Base-by-base conservation (phyloP, 352 stramenopile genomes). In the Phytophthora pisi region DNA sequence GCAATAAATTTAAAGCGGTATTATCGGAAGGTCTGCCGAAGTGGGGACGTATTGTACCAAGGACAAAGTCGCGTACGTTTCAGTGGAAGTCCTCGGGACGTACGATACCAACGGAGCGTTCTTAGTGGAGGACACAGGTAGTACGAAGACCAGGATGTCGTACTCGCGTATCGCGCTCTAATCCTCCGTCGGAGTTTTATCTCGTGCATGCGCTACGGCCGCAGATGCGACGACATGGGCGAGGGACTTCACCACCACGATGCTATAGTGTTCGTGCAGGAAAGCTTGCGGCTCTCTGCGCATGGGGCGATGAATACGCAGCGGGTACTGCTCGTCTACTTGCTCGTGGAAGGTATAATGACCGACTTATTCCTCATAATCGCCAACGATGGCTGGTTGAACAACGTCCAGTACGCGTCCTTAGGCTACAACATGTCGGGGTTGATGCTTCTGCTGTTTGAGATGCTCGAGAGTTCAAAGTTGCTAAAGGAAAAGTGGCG, bases 341-440 rank as follows among this genome's bases (percentile, higher is more conserved):
- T 64, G 26, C 57, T 64, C 4, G 23, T 64, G 13, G 57, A 64
- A 57, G 57, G 57, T 0, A 51, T 64, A 34, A 64, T 64, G 57
- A 51, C 47, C 20, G 47, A 64, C 47, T 43, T 64, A 34, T 64
- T 64, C 6, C 57, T 64, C n/a, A 64, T 64, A 5, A 58, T 64
- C 13, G 34, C 57, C 3, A 64, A 26, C 16, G 46, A 58, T n/a
- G 57, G 57, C 2, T 51, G 47, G 23, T 42, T 26, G 13, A 50
- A 31, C 2, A 34, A 34, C 4, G 15, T 64, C 5, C 57, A 64
- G 30, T 64, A 64, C 34, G 57, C 57, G 4, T 64, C 57, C 0
- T 58, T 64, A 50, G 57, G 47, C 34, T 64, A 64, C 47, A 64
- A 64, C 23, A 28, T 64, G 16, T 64, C 57, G 5, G 46, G 57